A percentile compares a stretch with the other conserved stretches of the same genome.
phyloP scores from a whole-genome alignment of 768 basidiomycete genomes.

The Chalciporus sphaerocephalus region DNA sequence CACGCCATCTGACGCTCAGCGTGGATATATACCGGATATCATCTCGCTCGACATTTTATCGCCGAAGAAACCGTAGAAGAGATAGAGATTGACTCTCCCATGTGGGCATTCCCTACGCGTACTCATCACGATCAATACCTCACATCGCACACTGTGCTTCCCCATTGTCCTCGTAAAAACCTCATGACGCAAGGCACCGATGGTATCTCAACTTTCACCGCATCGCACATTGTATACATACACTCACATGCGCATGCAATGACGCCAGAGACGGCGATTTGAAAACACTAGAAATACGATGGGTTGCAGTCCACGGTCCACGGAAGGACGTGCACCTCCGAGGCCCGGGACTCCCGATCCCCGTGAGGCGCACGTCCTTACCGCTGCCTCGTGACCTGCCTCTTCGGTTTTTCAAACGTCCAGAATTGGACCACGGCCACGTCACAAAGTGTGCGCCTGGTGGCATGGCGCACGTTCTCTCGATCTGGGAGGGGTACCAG shows the following conservation, averaged over 20 bases:
- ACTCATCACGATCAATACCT: neutral
- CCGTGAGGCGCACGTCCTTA: neutral
- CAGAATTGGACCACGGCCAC: too few relatives aligned
- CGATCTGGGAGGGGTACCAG: too few relatives aligned
- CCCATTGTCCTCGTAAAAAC: constrained; percentile 14
- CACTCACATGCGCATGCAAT: too few relatives aligned
- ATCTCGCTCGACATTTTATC: constrained; percentile 12
- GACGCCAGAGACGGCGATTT: too few relatives aligned
- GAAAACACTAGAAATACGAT: neutral
- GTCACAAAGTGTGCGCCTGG: neutral
- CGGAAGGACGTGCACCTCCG: neutral
- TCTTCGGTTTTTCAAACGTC: too few relatives aligned
- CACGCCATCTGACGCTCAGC: neutral
- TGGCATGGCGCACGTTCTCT: neutral
- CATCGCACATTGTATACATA: too few relatives aligned
- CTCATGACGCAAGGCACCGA: neutral
- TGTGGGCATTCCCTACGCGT: neutral
- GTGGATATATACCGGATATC: neutral
- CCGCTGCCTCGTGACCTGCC: neutral
- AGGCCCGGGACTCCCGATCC: neutral
- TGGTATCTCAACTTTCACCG: neutral
- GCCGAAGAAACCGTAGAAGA: constrained; percentile 13
- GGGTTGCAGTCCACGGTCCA: neutral
- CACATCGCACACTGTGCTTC: constrained; percentile 9
- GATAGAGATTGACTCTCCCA: constrained; percentile 18